These are phyloP conservation scores for Boletales sp. DNA, from an alignment of 768 basidiomycete species.

Conservation along the genomic window DNA sequence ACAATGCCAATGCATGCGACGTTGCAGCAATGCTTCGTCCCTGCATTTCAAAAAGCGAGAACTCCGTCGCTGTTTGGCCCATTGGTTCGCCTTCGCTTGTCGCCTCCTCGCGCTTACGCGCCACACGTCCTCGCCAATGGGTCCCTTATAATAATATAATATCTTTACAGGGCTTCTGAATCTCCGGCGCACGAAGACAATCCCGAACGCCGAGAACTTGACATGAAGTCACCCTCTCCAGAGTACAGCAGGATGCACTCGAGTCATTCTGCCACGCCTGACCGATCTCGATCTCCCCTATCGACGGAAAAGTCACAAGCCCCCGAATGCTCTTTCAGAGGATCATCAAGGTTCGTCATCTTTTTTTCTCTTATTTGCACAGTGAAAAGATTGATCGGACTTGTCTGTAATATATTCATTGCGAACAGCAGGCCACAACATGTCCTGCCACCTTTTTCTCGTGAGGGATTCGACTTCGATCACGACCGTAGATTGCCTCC, in stretches of 20 bases:
- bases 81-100: conserved; percentile 19
- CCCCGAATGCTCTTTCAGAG: conserved; percentile 21
- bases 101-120: conserved; percentile 21
- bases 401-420: conserved; percentile 16
- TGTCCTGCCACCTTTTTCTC: conserved; percentile 31
- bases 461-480: conserved; percentile 31
- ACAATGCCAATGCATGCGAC: conserved; percentile 9
- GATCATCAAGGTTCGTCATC: conserved; percentile 23
- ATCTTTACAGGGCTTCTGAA: conserved; percentile 28
- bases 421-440: conserved; percentile 32
- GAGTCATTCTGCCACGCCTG: conserved; percentile 15
- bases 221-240: conserved; percentile 16
- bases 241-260: conserved; percentile 22
- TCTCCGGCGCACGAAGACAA: conserved; percentile 23
- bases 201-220: conserved; percentile 12
- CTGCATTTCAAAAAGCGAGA: conserved; percentile 10
- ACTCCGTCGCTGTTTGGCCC: conserved; percentile 11
- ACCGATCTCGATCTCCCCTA: conserved; percentile 18
- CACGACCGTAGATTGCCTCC: conserved; percentile 31
- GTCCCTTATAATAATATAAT: conserved; percentile 20
- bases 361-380: conserved; percentile 7
- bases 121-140: conserved; percentile 25
- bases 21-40: conserved; percentile 10
- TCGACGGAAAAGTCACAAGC: conserved; percentile 17
- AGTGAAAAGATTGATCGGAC: conserved; percentile 24